Evolutionary conservation across 345 rosid species (phyloP), one percentile per base, ranked within the genome.

Genomic region (Eucalyptus cladocalyx): DNA sequence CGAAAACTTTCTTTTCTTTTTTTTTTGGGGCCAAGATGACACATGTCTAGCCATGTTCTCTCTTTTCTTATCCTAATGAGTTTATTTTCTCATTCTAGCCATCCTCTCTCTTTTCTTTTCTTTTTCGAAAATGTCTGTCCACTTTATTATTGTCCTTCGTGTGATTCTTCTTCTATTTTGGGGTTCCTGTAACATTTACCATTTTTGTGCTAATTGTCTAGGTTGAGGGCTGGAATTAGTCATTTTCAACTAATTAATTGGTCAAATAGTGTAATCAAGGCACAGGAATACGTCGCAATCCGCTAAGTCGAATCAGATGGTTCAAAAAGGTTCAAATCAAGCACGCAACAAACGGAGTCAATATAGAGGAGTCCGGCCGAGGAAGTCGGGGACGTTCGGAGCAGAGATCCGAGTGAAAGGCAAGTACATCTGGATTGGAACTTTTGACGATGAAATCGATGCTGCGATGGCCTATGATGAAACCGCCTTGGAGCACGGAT

Each of bases 201-300:
- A 43, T 91, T 53, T 89, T 54, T 89, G 62, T 21, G 32, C 90
- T 9, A 69, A 17, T 69, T 93, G 88, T 89, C 88, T 90, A 97
- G 99, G 96, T 94, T 94, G 90, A 92, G 93, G 90, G 93, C 92
- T 86, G 97, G 97, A 90, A 93, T 91, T 91, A 87, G 98, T 98
- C 42, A 91, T 95, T 93, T 98, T 98, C 94, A 96, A 97, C 93
- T 98, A 96, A n/a, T n/a, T n/a, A n/a, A n/a, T n/a, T n/a, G n/a
- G n/a, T n/a, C n/a, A n/a, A n/a, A n/a, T n/a, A n/a, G n/a, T n/a
- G n/a, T n/a, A n/a, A n/a, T n/a, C n/a, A n/a, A n/a, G n/a, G n/a
- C n/a, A n/a, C n/a, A n/a, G n/a, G n/a, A n/a, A n/a, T n/a, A n/a
- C n/a, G n/a, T n/a, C n/a, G n/a, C n/a, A n/a, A n/a, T n/a, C n/a